Evolutionary conservation across 2,329 filamentous ascomycete species (phyloP).

Genomic region (Talaromyces sp.): DNA sequence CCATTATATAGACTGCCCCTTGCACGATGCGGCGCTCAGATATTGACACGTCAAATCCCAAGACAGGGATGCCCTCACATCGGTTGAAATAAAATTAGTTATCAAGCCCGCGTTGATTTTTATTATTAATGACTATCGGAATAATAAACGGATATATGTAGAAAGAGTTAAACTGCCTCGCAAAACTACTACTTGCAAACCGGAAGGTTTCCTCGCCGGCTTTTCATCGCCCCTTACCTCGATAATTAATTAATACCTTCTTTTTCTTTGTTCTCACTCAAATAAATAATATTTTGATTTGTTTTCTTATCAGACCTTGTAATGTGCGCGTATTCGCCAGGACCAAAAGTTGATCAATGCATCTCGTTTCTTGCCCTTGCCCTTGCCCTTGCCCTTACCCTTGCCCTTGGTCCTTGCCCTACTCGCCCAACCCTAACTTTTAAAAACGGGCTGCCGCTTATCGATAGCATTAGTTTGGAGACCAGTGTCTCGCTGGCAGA

Average conservation of each 20-base stretch:
- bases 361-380: not conserved
- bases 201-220: not conserved
- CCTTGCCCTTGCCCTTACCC: not conserved
- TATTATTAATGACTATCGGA: not conserved
- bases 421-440: not conserved
- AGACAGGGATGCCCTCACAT: not conserved
- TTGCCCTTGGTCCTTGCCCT: not conserved
- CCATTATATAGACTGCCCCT: not conserved
- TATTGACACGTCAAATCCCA: not conserved
- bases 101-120: not conserved
- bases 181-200: not conserved
- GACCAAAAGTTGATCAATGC: not conserved
- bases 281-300: not conserved
- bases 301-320: not conserved
- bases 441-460: not conserved
- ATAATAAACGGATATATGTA: not conserved
- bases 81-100: not conserved
- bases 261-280: not conserved
- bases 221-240: not conserved
- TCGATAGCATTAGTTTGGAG: not conserved
- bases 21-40: not conserved
- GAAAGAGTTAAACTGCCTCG: not conserved
- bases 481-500: not conserved
- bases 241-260: not conserved
- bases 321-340: not conserved